Base-by-base conservation (phyloP, 2,329 filamentous ascomycete genomes). In the Colletotrichum paranaense region DNA sequence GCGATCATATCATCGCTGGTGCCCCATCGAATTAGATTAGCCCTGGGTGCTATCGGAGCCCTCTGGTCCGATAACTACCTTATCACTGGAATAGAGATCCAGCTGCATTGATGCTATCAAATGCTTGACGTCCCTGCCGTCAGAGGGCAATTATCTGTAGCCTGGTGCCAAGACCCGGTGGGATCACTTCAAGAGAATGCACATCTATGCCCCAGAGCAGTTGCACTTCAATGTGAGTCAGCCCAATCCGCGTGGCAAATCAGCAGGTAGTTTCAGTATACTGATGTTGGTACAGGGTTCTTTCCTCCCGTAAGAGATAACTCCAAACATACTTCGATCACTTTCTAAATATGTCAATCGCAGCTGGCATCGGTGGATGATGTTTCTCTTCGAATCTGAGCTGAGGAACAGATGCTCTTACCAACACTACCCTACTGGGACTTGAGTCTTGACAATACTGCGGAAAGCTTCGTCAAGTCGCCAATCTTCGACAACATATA, bases 141-240 rank as follows among this genome's bases (percentile, higher is more conserved):
- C 74, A 19, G 49, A 73, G 19, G 56, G 26, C 26, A 42, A 63
- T 19, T 63, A 59, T 19, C 2, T 70, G 3, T 57, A 52, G 67
- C 57, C 73, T 2, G 77, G 75, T 5, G 74, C 77, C 22, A 75
- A 73, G 66, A 76, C 75, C 26, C 76, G 77, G 1, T 79, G 75
- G 22, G 78, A 79, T 16, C 78, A 79, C 55, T 79, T 79, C 52
- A 67, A 22, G 53, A 76, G 76, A 9, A 74, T 77, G n/a, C 78
- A 80, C 38, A 78, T 78, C 35, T 74, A 73, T 30, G 65, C 78
- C 66, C 76, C 75, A 9, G 72, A 77, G 38, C 26, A 66, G n/a
- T 68, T 78, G 6, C 78, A 79, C 57, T 77, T 75, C 26, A 66
- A 52, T 5, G 35, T 72, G 5, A 69, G 68, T 52, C 8, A 22